phyloP scores from a whole-genome alignment of 1,139 yeast species.

The Sugiyamaella pinicola region DNA sequence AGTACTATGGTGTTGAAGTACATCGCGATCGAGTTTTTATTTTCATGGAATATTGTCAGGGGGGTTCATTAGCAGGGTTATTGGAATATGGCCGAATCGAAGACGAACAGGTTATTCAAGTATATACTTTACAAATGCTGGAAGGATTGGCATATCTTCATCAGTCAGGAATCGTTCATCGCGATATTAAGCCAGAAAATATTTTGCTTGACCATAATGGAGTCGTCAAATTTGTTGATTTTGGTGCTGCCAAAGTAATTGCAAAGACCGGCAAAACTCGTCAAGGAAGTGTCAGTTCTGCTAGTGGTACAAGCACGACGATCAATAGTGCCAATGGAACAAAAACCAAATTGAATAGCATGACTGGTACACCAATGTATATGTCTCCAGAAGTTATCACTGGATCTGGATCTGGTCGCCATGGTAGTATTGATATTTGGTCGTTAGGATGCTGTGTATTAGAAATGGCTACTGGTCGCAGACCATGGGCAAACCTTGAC shows the following conservation, averaged over 20 bases:
- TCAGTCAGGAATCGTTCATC: conserved; percentile 92
- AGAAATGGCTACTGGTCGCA: conserved; percentile 77
- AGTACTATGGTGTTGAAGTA: conserved; percentile 95
- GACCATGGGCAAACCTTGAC: conserved; percentile 74
- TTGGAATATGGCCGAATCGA: conserved; percentile 91
- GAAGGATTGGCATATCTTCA: conserved; percentile 96
- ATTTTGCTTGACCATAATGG: conserved; percentile 89
- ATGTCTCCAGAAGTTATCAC: conserved; percentile 98
- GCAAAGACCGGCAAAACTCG: conserved; percentile 63
- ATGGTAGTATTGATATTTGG: conserved; percentile 67
- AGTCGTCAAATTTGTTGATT: conserved; percentile 91
- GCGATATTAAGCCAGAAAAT: conserved; percentile 96
- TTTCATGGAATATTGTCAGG: conserved; percentile 97
- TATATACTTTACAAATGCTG: conserved; percentile 86
- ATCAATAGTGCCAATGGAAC: conserved; percentile 19
- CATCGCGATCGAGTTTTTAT: conserved; percentile 94
- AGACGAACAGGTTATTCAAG: conserved; percentile 90
- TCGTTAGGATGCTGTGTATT: conserved; percentile 91
- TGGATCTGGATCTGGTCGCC: conserved; percentile 65
- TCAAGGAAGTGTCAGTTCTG: conserved; percentile 31
- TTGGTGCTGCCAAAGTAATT: conserved; percentile 96
- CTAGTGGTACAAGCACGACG: conserved; percentile 20
- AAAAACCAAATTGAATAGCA: conserved; percentile 48
- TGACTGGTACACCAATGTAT: conserved; percentile 98
- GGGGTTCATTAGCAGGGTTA: conserved; percentile 86